These are phyloP conservation scores for Laburnicola sp. DNA, from an alignment of 2,329 filamentous ascomycete genomes.

Conservation along the genomic window DNA sequence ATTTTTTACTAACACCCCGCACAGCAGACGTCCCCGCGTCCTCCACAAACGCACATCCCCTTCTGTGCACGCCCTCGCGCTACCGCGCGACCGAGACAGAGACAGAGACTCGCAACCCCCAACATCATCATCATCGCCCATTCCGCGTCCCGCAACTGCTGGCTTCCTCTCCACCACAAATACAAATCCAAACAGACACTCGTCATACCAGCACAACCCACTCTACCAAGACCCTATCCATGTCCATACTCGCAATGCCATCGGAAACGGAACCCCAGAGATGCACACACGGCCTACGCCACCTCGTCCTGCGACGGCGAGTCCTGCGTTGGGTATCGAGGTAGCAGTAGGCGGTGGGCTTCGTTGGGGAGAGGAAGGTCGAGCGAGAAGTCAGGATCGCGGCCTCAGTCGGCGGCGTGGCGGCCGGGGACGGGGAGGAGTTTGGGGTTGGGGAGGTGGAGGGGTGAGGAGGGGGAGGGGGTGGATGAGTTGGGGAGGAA, in stretches of 20 bases:
- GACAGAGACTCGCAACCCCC: too few species aligned
- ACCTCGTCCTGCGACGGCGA: constrained; percentile 3
- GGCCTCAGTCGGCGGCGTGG: not conserved
- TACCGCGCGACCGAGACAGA: not conserved
- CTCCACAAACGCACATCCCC: constrained; percentile 18
- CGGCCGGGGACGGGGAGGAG: not conserved
- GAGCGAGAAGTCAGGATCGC: constrained; percentile 10
- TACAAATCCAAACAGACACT: not conserved
- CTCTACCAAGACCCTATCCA: constrained; percentile 1
- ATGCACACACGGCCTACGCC: not conserved
- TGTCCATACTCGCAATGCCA: too few species aligned
- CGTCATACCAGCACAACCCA: constrained; percentile 17
- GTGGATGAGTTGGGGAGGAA: constrained; percentile 11
- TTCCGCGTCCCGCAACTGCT: constrained; percentile 14
- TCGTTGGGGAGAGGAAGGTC: constrained; percentile 15
- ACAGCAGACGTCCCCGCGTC: constrained; percentile 18
- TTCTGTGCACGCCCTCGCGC: not conserved
- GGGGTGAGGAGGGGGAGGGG: constrained; percentile 9
- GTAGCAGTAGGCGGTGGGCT: constrained; percentile 7
- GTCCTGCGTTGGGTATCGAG: not conserved
- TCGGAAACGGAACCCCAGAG: not conserved
- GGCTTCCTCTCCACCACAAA: constrained; percentile 3
- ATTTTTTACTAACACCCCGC: not conserved
- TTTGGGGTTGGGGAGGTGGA: constrained; percentile 6
- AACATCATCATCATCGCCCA: constrained; percentile 8